Conservation (phyloP, 1,284 basidiomycete species). For the Ceratobasidium sp. region DNA sequence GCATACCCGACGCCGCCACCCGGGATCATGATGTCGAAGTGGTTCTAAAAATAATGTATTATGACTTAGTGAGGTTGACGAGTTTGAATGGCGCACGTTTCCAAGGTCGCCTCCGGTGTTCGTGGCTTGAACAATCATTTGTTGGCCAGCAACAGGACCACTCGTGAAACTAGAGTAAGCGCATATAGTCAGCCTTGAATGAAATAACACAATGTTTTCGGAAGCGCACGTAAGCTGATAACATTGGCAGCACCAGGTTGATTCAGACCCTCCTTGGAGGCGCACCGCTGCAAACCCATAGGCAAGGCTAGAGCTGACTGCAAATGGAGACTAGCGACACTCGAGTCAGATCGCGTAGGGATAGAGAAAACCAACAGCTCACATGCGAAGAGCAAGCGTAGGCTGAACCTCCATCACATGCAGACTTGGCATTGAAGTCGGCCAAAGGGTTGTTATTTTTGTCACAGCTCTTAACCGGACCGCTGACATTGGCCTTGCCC, state of each 20-base stretch:
- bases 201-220: too few relatives aligned
- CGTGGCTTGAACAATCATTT: conserved; percentile 42
- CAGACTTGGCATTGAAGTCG: conserved; percentile 45
- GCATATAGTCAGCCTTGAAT: not conserved
- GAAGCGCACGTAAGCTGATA: conserved; percentile 47
- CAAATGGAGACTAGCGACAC: conserved; percentile 42
- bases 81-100: conserved; percentile 4
- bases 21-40: conserved; percentile 50
- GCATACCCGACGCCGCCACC: conserved; percentile 49
- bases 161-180: conserved; percentile 44
- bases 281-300: conserved; percentile 50
- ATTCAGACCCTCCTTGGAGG: conserved; percentile 46
- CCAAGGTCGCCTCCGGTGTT: conserved; percentile 46
- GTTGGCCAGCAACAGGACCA: conserved; percentile 47
- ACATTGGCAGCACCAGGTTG: conserved; percentile 50
- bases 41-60: conserved; percentile 33
- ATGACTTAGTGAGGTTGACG: not conserved
- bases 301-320: conserved; percentile 46
- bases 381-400: conserved; percentile 47
- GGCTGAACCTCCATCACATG: conserved; percentile 44
- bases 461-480: conserved; percentile 48
- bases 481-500: conserved; percentile 47
- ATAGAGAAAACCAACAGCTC: not conserved
- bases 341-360: not conserved
- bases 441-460: conserved; percentile 46